Evolutionary conservation across 1,284 basidiomycete genomes (phyloP), one percentile per base, ranked within the genome.

Genomic region (Austroboletus niveus): DNA sequence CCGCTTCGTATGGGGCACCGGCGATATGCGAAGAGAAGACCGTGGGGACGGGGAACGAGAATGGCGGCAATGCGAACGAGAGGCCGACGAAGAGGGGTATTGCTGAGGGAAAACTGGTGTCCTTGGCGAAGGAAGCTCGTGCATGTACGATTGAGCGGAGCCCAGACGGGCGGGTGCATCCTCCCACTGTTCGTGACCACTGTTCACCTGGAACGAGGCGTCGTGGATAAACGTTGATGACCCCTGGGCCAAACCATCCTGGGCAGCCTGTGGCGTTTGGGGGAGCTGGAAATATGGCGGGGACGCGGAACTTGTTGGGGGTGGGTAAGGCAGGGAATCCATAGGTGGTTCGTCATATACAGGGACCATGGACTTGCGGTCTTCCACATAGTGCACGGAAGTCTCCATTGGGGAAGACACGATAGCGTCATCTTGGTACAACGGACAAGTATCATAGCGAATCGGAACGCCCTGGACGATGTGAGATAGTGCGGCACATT

Each of bases 251-350:
- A 48, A 41, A n/a, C 35, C 29, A 9, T 70, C 63, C 22, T 61
- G 58, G 5, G 48, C 15, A 4, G 45, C 14, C 1, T 55, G 61
- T n/a, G 54, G 27, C 14, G 55, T 38, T 0, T 46, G 47, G 2
- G 45, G 52, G 12, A 31, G 10, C n/a, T 52, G 51, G 29, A 67
- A 70, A 22, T 52, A 61, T 1, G 54, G 49, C 4, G 62, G 58
- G 9, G 67, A 65, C 2, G 49, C 35, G 2, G 62, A 34, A 30
- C 47, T 60, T 4, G 42, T n/a, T 14, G 68, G 59, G 9, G 64
- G 61, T 2, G 66, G 59, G 17, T 45, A 68, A 0, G 62, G 68
- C 8, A 71, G 41, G 6, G 59, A 66, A 40, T 66, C 64, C 68
- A 67, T 67, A 4, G 61, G 66, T 0, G 65, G 68, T 15, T 62